These are phyloP conservation scores for Brasenia schreberi DNA, from an alignment of 164 flowering plant genomes.

Conservation along the genomic window DNA sequence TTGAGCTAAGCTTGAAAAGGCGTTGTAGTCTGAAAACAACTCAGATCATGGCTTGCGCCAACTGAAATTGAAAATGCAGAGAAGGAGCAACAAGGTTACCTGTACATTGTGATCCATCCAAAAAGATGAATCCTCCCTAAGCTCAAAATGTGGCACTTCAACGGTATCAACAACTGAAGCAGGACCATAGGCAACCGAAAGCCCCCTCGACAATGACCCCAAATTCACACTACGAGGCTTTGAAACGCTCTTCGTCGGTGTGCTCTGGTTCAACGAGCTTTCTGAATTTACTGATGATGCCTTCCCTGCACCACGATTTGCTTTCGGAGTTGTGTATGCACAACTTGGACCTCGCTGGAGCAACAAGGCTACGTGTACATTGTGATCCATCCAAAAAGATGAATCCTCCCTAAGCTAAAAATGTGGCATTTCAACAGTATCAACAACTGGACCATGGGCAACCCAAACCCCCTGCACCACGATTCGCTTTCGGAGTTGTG, in stretches of 20 bases:
- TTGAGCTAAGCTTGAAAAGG: neutral
- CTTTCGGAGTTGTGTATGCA: constrained; percentile 41
- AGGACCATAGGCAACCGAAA: constrained; percentile 28
- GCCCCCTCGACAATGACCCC: constrained; percentile 53
- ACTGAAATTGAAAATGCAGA: neutral
- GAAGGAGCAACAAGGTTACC: constrained; percentile 21
- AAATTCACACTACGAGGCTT: constrained; percentile 65
- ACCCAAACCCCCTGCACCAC: constrained; percentile 31
- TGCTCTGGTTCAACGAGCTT: constrained; percentile 55
- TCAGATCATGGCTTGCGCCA: neutral
- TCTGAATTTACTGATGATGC: constrained; percentile 31
- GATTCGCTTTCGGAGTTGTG: constrained; percentile 43
- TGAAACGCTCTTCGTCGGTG: constrained; percentile 78
- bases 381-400: constrained; percentile 97
- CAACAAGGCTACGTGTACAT: constrained; percentile 65
- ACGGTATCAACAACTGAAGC: constrained; percentile 47
- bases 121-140: constrained; percentile 85
- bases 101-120: constrained; percentile 99
- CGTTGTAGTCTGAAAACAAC: neutral
- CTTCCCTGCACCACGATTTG: constrained; percentile 30
- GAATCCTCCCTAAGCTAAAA: constrained; percentile 88
- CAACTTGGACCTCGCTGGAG: constrained; percentile 8
- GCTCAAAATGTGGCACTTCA: constrained; percentile 91
- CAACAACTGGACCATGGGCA: constrained; percentile 33
- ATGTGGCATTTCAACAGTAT: constrained; percentile 83